Evolutionary conservation across 169 alveolate species (phyloP), one percentile per base, ranked within the genome.

Genomic region (Cytauxzoon felis): DNA sequence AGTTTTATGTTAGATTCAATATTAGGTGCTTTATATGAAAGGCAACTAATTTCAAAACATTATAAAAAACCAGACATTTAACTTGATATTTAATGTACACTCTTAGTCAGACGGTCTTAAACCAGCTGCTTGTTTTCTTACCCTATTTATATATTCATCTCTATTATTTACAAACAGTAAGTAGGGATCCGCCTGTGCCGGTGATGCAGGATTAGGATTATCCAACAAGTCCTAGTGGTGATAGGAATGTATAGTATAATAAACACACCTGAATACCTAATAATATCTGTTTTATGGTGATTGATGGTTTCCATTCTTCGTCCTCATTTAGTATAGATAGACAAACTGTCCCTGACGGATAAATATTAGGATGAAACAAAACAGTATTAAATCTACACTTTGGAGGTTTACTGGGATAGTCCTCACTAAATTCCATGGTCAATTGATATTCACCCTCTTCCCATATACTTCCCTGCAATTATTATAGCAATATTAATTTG

Each of bases 261-360:
- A 9, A 8, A 11, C 40, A 27, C 52, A 73, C 95, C 88, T 96
- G 97, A n/a, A 97, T 96, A 23, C 99, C 99, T 24, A 95, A 83
- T 16, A 97, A 91, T 59, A 97, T 94, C 79, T 96, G 96, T 48
- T 95, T 95, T 64, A 97, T 92, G 9, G 99, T 96, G 64, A 97
- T 96, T 13, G 98, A 95, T n/a, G 99, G 99, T 82, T 94, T 96
- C 99, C 99, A 97, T 63, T 96, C 99, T 92, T 96, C 99, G 81
- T 97, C 99, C 87, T 97, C 99, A 79, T 95, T 96, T n/a, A 97
- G 85, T 57, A 97, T 97, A 23, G 98, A 92, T 38, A 96, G 90
- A 57, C 99, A 96, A 21, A 96, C 99, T 11, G 99, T 96, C 59
- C 99, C 99, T 34, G 98, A 91, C 24, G 99, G 99, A 81, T 96